Evolutionary conservation across 164 flowering plant species (phyloP).

Genomic region (Cinnamomum micranthum): DNA sequence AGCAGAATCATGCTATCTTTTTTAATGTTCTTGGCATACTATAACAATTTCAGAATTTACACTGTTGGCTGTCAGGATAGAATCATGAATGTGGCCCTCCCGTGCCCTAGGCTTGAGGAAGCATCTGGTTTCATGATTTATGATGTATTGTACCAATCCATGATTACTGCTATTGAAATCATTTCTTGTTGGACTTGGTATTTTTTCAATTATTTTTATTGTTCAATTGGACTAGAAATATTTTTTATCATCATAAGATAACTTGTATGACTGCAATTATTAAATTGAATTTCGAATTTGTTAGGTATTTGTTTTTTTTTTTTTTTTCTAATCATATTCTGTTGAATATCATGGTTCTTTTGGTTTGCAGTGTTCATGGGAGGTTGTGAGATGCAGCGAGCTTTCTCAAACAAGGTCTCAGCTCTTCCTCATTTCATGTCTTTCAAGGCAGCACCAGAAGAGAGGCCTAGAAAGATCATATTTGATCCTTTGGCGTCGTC

Average conservation of each 20-base stretch:
- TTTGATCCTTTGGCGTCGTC: slow-evolving; percentile 31
- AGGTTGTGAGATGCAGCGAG: slow-evolving; percentile 41
- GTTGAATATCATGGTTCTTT: background rate
- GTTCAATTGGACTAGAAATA: background rate
- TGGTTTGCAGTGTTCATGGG: slow-evolving; percentile 30
- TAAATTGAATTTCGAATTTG: no score
- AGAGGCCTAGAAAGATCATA: slow-evolving; percentile 30
- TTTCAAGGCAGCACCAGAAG: slow-evolving; percentile 40
- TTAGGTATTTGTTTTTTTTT: background rate
- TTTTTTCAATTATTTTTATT: no score
- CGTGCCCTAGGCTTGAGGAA: no score
- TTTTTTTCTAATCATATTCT: background rate
- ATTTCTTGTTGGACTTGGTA: no score
- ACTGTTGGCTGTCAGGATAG: no score
- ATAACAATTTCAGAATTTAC: no score
- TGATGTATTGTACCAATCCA: no score
- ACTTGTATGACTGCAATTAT: background rate
- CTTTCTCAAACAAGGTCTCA: slow-evolving; percentile 47
- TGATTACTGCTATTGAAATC: no score
- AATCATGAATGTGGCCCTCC: no score
- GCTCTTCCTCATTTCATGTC: slow-evolving; percentile 44
- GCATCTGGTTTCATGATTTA: no score
- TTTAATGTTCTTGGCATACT: no score
- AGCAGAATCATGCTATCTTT: no score
- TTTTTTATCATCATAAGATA: background rate